Evolutionary conservation across 2,329 filamentous ascomycete genomes (phyloP), one percentile per base, ranked within the genome.

Genomic region (Talaromyces piceae): DNA sequence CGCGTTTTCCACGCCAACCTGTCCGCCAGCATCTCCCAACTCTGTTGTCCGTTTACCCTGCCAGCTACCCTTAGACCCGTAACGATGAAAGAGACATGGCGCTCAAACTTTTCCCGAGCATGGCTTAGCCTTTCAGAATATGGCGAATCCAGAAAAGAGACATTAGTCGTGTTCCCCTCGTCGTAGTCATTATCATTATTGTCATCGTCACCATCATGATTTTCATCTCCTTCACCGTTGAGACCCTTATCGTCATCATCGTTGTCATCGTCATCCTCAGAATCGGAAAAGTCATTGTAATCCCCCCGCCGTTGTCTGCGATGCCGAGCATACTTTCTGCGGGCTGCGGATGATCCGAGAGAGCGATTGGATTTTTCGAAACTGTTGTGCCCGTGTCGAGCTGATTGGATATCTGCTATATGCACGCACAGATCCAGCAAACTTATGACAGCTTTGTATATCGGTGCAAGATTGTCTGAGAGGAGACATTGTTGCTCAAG

Each of bases 21-120:
- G 66, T 95, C 88, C 0, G 87, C 88, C 54, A 95, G 65, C 54
- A 86, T 81, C 67, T 93, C 88, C 86, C 90, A 91, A 63, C 84
- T 79, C 62, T 61, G 77, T 69, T 88, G 82, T 25, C 82, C 82
- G 45, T 86, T 84, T 28, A 84, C 86, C 59, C 90, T 79, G 46
- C 88, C 84, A 8, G 93, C 81, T 8, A 86, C 85, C 49, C 84
- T 80, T 56, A 96, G 64, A 0, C 87, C 89, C 46, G 84, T 82
- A 2, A 78, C 78, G 12, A 93, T 76, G 64, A 95, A 95, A 0
- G 78, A 73, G 25, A 90, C 61, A 45, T 86, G 73, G 41, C 77
- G 77, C 50, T 84, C 79, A 59, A 88, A 87, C 47, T 87, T 79
- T 1, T 66, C 68, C 50, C 77, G 78, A 43, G 89, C 78, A 41